These are phyloP conservation scores for Cocos nucifera DNA, from an alignment of 176 grass and related monocot species.

Conservation along the genomic window DNA sequence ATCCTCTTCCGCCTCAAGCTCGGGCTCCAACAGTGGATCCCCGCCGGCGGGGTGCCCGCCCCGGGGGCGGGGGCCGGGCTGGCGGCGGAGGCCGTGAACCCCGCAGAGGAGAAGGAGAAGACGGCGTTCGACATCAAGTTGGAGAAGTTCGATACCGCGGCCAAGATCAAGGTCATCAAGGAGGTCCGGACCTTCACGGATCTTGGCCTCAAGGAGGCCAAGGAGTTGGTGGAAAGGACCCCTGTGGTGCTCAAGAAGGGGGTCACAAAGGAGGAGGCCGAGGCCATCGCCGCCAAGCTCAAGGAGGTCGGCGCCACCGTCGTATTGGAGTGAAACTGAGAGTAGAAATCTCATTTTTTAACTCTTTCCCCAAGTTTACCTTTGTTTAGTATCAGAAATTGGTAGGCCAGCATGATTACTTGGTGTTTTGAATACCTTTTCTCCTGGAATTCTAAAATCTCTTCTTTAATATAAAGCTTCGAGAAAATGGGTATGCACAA, in stretches of 20 bases:
- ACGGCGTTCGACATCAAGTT: conserved; percentile 79
- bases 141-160: conserved; percentile 86
- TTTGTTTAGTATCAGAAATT: no score
- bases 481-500: no score
- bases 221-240: conserved; percentile 93
- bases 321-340: conserved; percentile 52
- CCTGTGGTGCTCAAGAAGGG: conserved; percentile 79
- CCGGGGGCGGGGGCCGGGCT: conserved; percentile 11
- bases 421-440: no score
- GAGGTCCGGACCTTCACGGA: conserved; percentile 89
- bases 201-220: conserved; percentile 86
- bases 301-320: conserved; percentile 78
- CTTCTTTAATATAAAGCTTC: no score
- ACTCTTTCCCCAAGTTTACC: no score
- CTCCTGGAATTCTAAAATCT: no score
- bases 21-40: conserved; percentile 44
- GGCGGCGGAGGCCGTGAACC: background rate
- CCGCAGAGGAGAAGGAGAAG: conserved; percentile 39
- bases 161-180: conserved; percentile 99
- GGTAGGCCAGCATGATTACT: no score
- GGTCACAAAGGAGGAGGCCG: conserved; percentile 89
- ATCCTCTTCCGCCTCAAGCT: conserved; percentile 62
- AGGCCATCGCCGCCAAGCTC: conserved; percentile 79
- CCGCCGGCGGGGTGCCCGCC: conserved; percentile 6
- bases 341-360: conserved; percentile 22